phyloP scores from a whole-genome alignment of 2,329 filamentous ascomycete genomes.

The Paecilomyces sp. region DNA sequence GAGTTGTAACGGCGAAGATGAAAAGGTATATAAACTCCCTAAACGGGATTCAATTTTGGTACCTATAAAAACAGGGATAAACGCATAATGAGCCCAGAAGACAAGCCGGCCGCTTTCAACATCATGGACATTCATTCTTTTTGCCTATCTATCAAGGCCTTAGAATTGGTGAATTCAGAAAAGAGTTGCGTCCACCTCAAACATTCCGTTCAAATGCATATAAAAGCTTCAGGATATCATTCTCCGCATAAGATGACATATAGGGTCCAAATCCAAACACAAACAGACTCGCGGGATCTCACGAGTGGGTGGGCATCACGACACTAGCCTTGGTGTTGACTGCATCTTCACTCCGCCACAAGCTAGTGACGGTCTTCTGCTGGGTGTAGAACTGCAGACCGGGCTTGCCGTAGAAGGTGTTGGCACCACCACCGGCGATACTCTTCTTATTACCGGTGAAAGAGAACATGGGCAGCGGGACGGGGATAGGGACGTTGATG shows the following conservation, averaged over 20 bases:
- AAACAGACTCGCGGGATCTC: neutral
- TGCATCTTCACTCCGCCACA: conserved; percentile 83
- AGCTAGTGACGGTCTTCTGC: conserved; percentile 90
- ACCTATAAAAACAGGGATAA: neutral
- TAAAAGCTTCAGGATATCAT: neutral
- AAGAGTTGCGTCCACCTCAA: neutral
- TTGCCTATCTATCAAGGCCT: neutral
- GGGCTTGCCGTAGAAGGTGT: conserved; percentile 90
- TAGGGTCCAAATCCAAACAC: neutral
- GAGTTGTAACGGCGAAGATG: neutral
- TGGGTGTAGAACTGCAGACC: conserved; percentile 95
- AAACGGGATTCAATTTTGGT: neutral
- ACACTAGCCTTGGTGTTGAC: conserved; percentile 78
- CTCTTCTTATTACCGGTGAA: conserved; percentile 77
- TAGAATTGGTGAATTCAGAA: neutral
- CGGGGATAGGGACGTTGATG: conserved; percentile 61
- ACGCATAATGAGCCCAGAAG: neutral
- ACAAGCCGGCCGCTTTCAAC: neutral
- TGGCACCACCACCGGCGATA: conserved; percentile 83
- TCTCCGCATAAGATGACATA: neutral
- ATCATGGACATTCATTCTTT: neutral
- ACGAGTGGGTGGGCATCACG: conserved; percentile 71
- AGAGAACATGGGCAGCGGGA: conserved; percentile 55
- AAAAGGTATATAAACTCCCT: neutral
- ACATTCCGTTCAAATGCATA: neutral